A percentile compares a stretch with the other conserved stretches of the same genome.
Conservation (phyloP, 345 rosid species). For the Heritiera littoralis region DNA sequence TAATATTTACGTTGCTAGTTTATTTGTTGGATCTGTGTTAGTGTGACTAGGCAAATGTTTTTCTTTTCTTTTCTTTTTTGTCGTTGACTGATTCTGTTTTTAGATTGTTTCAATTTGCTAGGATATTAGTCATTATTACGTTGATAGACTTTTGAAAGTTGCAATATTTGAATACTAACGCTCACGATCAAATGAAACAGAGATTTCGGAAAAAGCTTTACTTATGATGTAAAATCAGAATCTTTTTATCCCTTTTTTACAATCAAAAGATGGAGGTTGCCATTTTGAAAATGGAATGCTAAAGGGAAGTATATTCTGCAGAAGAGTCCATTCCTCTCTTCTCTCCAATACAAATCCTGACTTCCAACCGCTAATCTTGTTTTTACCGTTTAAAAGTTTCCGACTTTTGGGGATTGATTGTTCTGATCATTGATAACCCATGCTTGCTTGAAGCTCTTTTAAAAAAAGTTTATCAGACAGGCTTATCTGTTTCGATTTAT, state of each 20-base stretch:
- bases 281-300: neutral
- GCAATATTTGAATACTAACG: slow-evolving; percentile 11
- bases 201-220: neutral
- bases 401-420: neutral
- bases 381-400: neutral
- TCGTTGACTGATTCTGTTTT: neutral
- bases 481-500: neutral
- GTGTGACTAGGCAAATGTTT: neutral
- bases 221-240: neutral
- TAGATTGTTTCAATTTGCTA: slow-evolving; percentile 11
- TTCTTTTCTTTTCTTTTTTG: neutral
- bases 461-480: neutral
- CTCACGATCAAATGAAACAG: slow-evolving; percentile 11
- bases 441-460: neutral
- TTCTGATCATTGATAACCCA: neutral
- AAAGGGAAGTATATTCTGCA: neutral
- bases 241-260: neutral
- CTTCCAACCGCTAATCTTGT: neutral
- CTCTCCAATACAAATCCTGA: neutral
- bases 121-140: neutral
- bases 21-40: neutral
- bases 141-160: neutral
- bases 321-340: neutral
- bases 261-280: neutral
- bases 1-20: neutral